Evolutionary conservation across 495 filamentous ascomycete genomes (phyloP).

Genomic region (Pyronema domesticum): DNA sequence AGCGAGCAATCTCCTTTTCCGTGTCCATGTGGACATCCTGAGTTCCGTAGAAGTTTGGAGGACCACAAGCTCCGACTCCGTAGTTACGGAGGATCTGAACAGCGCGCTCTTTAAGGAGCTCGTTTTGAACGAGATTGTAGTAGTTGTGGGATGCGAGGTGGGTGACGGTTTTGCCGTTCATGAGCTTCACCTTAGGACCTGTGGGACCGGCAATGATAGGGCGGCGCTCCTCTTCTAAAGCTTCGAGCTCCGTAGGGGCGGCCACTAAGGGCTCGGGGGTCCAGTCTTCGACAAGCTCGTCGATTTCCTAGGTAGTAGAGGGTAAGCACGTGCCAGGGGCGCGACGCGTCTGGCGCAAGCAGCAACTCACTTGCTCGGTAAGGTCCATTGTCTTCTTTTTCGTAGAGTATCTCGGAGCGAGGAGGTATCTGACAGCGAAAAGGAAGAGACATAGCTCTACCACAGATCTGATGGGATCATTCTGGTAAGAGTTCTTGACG

Average conservation of each 20-base stretch:
- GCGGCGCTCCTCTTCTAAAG: conserved; percentile 63
- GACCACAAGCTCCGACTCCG: conserved; percentile 89
- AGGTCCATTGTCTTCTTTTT: conserved; percentile 74
- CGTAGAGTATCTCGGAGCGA: conserved; percentile 80
- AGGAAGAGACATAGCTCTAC: conserved; percentile 90
- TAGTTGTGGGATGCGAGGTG: conserved; percentile 92
- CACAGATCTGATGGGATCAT: conserved; percentile 82
- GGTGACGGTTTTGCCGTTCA: conserved; percentile 72
- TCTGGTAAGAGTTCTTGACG: conserved; percentile 88
- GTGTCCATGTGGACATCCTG: conserved; percentile 97
- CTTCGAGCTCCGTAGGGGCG: conserved; percentile 50
- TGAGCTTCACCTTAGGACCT: conserved; percentile 73
- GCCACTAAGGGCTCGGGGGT: conserved; percentile 80
- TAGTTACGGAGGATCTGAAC: conserved; percentile 86
- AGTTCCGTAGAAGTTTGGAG: conserved; percentile 93
- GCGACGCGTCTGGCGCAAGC: conserved; percentile 3
- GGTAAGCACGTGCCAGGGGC: neutral
- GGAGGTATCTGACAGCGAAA: conserved; percentile 83
- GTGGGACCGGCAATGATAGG: conserved; percentile 78
- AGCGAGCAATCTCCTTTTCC: conserved; percentile 81
- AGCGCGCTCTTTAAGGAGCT: conserved; percentile 81
- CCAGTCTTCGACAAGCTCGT: conserved; percentile 95
- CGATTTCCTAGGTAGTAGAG: conserved; percentile 49
- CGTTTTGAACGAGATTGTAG: conserved; percentile 88
- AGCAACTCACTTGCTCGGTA: conserved; percentile 49